Evolutionary conservation across 139 green algal species (phyloP).

Genomic region (Tetradesmus obliquus): DNA sequence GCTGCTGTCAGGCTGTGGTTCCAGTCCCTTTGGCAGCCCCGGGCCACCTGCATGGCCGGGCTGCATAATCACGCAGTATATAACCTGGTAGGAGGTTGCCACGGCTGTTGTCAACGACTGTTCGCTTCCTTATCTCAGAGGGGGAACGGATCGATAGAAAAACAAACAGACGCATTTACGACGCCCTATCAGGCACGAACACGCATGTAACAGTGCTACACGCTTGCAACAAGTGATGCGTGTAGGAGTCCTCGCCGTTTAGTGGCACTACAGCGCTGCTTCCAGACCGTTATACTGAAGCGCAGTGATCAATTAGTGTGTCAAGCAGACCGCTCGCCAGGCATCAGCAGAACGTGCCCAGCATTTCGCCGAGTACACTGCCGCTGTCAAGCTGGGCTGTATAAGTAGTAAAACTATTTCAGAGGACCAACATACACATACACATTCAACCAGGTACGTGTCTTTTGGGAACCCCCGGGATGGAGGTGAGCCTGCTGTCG

Average conservation of each 20-base stretch:
- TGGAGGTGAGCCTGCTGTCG: not conserved
- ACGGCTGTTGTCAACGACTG: too few species aligned
- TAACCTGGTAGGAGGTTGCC: not conserved
- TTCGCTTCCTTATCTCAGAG: not conserved
- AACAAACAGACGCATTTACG: not conserved
- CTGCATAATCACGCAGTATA: not conserved
- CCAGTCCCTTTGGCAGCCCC: too few species aligned
- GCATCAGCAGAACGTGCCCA: not conserved
- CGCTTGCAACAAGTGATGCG: not conserved
- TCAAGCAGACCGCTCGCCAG: not conserved
- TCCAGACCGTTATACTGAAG: not conserved
- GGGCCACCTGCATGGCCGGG: too few species aligned
- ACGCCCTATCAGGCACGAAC: not conserved
- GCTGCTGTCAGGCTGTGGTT: too few species aligned
- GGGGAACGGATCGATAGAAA: too few species aligned
- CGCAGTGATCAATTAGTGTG: not conserved
- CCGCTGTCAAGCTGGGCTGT: conserved; percentile 31
- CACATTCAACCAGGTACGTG: not conserved
- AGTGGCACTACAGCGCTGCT: not conserved
- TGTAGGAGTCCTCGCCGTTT: not conserved
- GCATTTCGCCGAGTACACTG: not conserved
- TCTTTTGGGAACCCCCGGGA: not conserved
- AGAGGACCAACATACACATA: not conserved
- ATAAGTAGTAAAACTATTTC: conserved; percentile 6
- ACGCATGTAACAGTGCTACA: not conserved